phyloP scores from a whole-genome alignment of 805 yeast genomes.

The Barnettozyma vustinii region DNA sequence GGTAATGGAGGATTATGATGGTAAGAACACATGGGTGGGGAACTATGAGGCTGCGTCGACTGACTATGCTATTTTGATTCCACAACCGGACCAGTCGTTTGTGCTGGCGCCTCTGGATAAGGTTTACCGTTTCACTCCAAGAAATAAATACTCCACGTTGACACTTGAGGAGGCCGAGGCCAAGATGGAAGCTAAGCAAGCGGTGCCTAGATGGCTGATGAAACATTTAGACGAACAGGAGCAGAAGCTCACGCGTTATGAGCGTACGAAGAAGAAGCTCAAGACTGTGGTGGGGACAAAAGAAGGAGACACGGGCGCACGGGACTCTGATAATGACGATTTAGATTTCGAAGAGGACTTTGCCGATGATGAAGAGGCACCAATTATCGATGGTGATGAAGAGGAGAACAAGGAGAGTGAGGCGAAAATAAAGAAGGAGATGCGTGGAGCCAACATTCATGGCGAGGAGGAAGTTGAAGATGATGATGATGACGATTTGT shows the following conservation, averaged over 20 bases:
- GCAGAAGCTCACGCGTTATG: slow-evolving; percentile 44
- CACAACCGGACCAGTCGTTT: slow-evolving; percentile 58
- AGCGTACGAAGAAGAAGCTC: slow-evolving; percentile 40
- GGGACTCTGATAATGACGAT: slow-evolving; percentile 83
- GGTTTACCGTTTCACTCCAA: slow-evolving; percentile 86
- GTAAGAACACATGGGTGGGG: slow-evolving; percentile 91
- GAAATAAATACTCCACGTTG: slow-evolving; percentile 89
- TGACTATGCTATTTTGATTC: slow-evolving; percentile 79
- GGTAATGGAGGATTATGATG: slow-evolving; percentile 97
- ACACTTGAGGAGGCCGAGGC: slow-evolving; percentile 96
- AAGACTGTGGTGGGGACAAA: slow-evolving; percentile 43
- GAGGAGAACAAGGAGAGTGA: slow-evolving; percentile 92
- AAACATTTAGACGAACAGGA: slow-evolving; percentile 70
- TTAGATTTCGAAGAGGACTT: slow-evolving; percentile 94
- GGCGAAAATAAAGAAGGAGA: slow-evolving; percentile 73
- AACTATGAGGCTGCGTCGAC: slow-evolving; percentile 86
- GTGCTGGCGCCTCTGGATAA: slow-evolving; percentile 94
- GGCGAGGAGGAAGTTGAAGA: slow-evolving; percentile 48
- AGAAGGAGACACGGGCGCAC: slow-evolving; percentile 34
- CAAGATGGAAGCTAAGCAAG: slow-evolving; percentile 73
- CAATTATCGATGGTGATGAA: slow-evolving; percentile 91
- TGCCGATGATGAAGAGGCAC: slow-evolving; percentile 98
- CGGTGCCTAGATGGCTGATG: slow-evolving; percentile 94
- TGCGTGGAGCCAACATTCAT: slow-evolving; percentile 76
- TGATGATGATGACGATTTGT: slow-evolving; percentile 64